Percentiles rank a stretch among this genome's conserved stretches.
Evolutionary conservation across 805 yeast genomes (phyloP).

Genomic region (Cyberlindnera xylosilytica): DNA sequence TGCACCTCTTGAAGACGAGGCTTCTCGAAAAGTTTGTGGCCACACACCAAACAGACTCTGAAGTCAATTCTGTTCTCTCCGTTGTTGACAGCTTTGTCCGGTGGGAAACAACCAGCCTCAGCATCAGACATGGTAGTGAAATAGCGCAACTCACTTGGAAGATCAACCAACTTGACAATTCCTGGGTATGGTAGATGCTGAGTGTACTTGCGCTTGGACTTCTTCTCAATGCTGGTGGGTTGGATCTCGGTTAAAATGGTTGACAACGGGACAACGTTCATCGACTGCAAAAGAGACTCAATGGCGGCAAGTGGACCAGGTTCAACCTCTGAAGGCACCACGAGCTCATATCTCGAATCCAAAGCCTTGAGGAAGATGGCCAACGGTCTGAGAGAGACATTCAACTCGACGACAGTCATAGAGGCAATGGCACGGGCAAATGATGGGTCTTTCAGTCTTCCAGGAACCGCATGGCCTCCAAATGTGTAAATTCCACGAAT

Average conservation of each 20-base stretch:
- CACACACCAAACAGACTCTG: constrained; percentile 45
- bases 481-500: constrained; percentile 3
- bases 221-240: background rate
- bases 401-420: constrained; percentile 11
- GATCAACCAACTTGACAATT: constrained; percentile 45
- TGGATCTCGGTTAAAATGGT: constrained; percentile 2
- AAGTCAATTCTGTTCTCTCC: constrained; percentile 35
- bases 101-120: constrained; percentile 14
- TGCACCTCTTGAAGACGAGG: constrained; percentile 31
- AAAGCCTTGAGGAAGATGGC: constrained; percentile 22
- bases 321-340: background rate
- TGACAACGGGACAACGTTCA: constrained; percentile 11
- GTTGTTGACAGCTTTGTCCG: constrained; percentile 5
- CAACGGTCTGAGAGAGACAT: constrained; percentile 21
- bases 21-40: constrained; percentile 35
- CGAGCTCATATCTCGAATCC: constrained; percentile 15
- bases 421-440: constrained; percentile 9
- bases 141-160: constrained; percentile 45
- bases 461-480: background rate
- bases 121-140: constrained; percentile 31
- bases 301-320: constrained; percentile 3
- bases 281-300: constrained; percentile 12
- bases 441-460: constrained; percentile 1
- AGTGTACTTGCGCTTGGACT: background rate
- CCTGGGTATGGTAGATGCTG: constrained; percentile 44